Base-by-base conservation (phyloP, 345 rosid species). In the Cardiospermum halicacabum region DNA sequence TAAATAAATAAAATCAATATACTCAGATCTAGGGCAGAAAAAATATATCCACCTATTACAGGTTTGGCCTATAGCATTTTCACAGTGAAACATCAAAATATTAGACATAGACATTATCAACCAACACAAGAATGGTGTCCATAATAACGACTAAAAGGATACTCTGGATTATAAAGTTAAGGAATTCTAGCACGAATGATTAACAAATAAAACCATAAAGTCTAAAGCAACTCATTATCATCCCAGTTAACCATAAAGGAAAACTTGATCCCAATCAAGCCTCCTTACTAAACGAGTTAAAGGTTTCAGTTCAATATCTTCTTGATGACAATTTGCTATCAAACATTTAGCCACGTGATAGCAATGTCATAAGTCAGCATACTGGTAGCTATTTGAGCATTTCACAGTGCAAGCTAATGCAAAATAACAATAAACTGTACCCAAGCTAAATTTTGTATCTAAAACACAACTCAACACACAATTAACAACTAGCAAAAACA, bases 171-270 rank as follows among this genome's bases (percentile, higher is more conserved):
- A 25, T 11, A n/a, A 53, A 8, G n/a, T 53, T 11, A 26, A 53
- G 26, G 32, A n/a, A 15, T 53, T 32, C 4, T 24, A 3, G 56
- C 13, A 53, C 12, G 16, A 25, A 53, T 11, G 55, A 53, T 32
- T 53, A 24, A 24, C n/a, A 1, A 25, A 53, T 24, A 53, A 24
- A 53, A 11, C 4, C n/a, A 11, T 53, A 7, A 45, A 15, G 16
- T 32, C n/a, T 8, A 53, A 53, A 53, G 28, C 56, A 53, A 53
- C n/a, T 25, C 56, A 51, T 53, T 53, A 11, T 53, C 32, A 25
- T 11, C 31, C 16, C 6, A 16, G 57, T 53, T 53, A 11, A 53
- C 34, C 34, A 13, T 27, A 26, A 15, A 21, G 31, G 31, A 24
- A 25, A 53, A 53, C 10, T 26, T 27, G 31, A 53, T 24, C 16